Evolutionary conservation across 208 protist species (phyloP).

Genomic region (Tritrichomonas musculus): DNA sequence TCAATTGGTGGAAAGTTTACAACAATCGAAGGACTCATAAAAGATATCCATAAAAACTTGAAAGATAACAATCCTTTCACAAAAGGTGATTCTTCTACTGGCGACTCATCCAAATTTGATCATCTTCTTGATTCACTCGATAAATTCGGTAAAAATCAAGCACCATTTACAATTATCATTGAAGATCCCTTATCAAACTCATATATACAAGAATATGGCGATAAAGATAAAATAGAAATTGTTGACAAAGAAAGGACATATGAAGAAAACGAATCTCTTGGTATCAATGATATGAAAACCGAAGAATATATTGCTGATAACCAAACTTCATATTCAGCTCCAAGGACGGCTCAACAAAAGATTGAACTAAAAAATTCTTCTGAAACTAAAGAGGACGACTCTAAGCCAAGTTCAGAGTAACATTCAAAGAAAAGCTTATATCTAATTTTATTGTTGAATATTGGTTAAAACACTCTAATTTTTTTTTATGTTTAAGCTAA

Average conservation of each 20-base stretch:
- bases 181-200: slow-evolving; percentile 14
- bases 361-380: too few species aligned
- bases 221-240: neutral
- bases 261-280: neutral
- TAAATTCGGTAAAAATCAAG: neutral
- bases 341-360: too few species aligned
- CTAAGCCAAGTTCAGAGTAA: too few species aligned
- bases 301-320: neutral
- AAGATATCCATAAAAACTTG: neutral
- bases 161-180: neutral
- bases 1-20: slow-evolving; percentile 21
- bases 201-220: neutral
- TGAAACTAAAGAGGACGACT: too few species aligned
- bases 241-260: neutral
- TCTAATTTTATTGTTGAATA: too few species aligned
- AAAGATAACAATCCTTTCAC: neutral
- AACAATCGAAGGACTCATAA: neutral
- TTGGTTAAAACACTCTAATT: too few species aligned
- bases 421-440: too few species aligned
- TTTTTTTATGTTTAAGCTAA: too few species aligned
- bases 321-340: too few species aligned
- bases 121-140: neutral
- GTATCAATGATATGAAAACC: slow-evolving; percentile 21
- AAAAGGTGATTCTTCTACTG: neutral
- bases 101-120: neutral